Base-by-base conservation (phyloP, 345 rosid genomes). In the Eucalyptus grandis region DNA sequence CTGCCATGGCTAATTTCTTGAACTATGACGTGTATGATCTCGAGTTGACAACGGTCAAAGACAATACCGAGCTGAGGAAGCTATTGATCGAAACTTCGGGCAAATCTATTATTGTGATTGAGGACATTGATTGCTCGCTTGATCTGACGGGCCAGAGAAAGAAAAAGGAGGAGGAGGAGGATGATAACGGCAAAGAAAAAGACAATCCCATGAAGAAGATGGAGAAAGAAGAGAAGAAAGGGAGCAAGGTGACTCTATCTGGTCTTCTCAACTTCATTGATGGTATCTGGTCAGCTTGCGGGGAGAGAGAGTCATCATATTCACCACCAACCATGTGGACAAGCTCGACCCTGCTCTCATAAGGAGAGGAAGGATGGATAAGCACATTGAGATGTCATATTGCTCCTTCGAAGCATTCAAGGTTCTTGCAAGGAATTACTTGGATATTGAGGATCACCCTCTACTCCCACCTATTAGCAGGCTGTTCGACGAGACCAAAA, bases 1-100 rank as follows among this genome's bases (percentile, higher is more conserved):
- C 96, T 3, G 97, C 97, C 53, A 95, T 96, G 91, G 96, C 98
- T 0, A 96, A 97, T 89, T 91, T 92, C 77, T 88, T 96, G 89
- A 72, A 91, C 43, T 97, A 95, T 88, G 97, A 97, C 89, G 94
- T 97, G 26, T 96, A 95, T 88, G 98, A 96, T 88, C 94, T 95
- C 89, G 98, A 97, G 89, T 92, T 97, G n/a, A 95, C 98, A 0
- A 88, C 92, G 0, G 95, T 95, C 14, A 87, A 88, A 49, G 94
- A 96, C 88, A 96, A 95, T 92, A 88, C 96, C 1, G 96, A 95
- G 89, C 90, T 96, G 49, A 93, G 91, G 89, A 94, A 89, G 92
- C 90, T 97, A 14, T 87, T 97, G 88, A 53, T 96, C 4, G 96
- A 94, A 9, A 95, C 96, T 3, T 90, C 91, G 5, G 85, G 87